phyloP scores from a whole-genome alignment of 495 filamentous ascomycete genomes.

The Choiromyces venosus region DNA sequence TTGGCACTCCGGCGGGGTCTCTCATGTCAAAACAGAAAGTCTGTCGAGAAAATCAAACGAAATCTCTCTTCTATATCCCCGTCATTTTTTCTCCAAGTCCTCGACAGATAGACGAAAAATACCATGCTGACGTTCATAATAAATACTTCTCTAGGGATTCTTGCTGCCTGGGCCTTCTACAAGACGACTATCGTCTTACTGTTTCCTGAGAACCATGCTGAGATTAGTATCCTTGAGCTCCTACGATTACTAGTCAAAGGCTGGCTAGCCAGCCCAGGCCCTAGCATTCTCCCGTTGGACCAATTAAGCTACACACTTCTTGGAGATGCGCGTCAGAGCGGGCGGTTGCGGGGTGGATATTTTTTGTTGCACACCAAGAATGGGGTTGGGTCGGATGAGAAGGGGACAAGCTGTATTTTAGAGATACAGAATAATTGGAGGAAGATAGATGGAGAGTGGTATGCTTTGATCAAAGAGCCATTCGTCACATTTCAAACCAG shows the following conservation, averaged over 20 bases:
- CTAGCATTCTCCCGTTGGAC: background rate
- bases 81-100: background rate
- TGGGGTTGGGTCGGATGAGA: background rate
- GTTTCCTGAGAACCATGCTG: background rate
- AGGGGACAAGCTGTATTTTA: background rate
- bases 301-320: background rate
- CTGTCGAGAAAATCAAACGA: background rate
- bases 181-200: background rate
- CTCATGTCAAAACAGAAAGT: background rate
- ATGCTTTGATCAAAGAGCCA: conserved; percentile 1
- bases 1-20: background rate
- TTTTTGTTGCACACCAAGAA: background rate
- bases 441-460: background rate
- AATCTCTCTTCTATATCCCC: background rate
- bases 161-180: conserved; percentile 1
- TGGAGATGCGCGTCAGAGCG: background rate
- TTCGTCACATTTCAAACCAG: background rate
- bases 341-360: background rate
- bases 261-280: background rate
- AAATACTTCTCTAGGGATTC: conserved; percentile 1
- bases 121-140: background rate
- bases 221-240: background rate
- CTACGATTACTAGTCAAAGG: background rate
- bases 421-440: conserved; percentile 5
- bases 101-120: background rate